Evolutionary conservation across 352 stramenopile species (phyloP).

Genomic region (Globisporangium recalcitrans): DNA sequence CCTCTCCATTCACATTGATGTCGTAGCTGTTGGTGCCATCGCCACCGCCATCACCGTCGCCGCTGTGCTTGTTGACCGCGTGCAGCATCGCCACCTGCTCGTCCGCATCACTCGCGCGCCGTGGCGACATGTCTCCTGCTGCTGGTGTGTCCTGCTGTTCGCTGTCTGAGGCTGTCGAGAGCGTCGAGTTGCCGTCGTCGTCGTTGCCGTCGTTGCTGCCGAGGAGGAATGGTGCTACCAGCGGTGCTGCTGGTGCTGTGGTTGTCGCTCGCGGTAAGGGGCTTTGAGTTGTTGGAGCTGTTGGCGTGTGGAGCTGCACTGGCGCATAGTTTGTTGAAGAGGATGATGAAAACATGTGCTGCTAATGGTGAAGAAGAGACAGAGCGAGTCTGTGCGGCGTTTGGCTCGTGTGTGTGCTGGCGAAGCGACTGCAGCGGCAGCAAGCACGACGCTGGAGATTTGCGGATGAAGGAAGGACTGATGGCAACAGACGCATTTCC

Average conservation of each 20-base stretch:
- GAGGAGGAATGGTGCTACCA: not conserved
- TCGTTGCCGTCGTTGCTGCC: not conserved
- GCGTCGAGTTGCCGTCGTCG: not conserved
- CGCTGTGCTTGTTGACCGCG: not conserved
- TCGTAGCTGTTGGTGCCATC: slow-evolving; percentile 1
- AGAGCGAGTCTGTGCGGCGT: no score
- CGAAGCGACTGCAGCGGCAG: not conserved
- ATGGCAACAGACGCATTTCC: no score
- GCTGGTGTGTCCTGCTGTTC: not conserved
- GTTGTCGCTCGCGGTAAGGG: not conserved
- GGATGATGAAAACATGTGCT: not conserved
- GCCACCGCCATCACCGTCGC: not conserved
- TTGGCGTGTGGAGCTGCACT: slow-evolving; percentile 12
- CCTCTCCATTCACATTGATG: not conserved
- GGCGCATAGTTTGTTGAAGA: slow-evolving; percentile 2
- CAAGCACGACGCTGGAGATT: no score
- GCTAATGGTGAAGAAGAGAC: not conserved
- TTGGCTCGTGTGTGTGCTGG: not conserved
- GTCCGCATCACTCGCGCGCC: not conserved
- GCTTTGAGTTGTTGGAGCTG: not conserved
- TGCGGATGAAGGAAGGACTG: no score
- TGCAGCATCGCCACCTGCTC: slow-evolving; percentile 1
- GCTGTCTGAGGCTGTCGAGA: slow-evolving; percentile 6
- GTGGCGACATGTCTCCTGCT: not conserved
- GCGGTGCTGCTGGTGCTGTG: not conserved